Percentiles rank a stretch among this genome's conserved stretches.
Evolutionary conservation across 73 alveolate genomes (phyloP).

Genomic region (Paramecium primaurelia): DNA sequence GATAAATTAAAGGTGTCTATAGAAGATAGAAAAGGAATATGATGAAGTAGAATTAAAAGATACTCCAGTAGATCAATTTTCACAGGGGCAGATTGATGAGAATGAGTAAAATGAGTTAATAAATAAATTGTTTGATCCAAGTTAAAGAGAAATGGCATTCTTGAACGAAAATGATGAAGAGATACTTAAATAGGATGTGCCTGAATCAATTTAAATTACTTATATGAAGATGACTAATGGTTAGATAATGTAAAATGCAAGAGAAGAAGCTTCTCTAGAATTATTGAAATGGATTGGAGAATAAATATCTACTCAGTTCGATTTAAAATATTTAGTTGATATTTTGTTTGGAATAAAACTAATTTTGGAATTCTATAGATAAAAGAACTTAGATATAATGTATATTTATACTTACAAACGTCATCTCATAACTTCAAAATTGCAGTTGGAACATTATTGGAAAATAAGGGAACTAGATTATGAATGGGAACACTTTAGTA

Average conservation of each 20-base stretch:
- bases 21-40: background rate
- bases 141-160: background rate
- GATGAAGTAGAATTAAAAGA: background rate
- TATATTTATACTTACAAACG: constrained; percentile 32
- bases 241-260: background rate
- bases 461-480: background rate
- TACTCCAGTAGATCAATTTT: background rate
- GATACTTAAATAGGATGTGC: background rate
- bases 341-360: background rate
- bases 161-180: constrained; percentile 26
- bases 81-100: background rate
- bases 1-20: background rate
- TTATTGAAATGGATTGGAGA: background rate
- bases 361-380: background rate
- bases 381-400: background rate
- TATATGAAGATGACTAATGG: background rate
- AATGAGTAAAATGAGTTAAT: background rate
- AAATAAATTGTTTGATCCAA: constrained; percentile 38
- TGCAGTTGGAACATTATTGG: background rate
- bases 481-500: constrained; percentile 25
- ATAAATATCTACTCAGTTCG: background rate
- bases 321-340: background rate
- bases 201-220: background rate
- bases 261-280: background rate
- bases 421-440: background rate